Evolutionary conservation across 1,139 yeast species (phyloP), one percentile per base, ranked within the genome.

Genomic region (Geotrichum restrictum): DNA sequence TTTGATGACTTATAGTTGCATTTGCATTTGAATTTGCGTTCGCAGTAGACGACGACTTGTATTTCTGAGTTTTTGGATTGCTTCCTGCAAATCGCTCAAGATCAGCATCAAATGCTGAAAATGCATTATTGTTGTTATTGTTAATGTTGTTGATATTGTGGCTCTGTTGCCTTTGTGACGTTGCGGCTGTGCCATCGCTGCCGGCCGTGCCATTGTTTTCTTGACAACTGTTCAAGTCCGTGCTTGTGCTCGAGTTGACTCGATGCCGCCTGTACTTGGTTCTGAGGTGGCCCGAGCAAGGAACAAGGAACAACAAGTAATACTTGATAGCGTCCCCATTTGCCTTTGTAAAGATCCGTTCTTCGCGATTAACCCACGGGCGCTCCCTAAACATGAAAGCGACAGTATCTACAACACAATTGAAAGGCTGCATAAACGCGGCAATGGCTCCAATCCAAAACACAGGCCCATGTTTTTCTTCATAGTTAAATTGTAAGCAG

Each of bases 401-500:
- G 34, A 80, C 59, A 0, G 91, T 76, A 66, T 89, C 95, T 34
- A 88, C 82, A 42, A 83, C 76, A 47, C 95, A 91, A 66, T 84
- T 85, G 58, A 86, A 77, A 1, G 96, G 93, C 67, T 85, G 91
- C 77, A 84, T 81, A 60, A 83, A 83, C 0, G 95, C 86, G 11
- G 86, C 82, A 56, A 85, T 70, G 47, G 81, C 79, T 52, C 80
- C 78, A 43, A 88, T 69, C 86, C 94, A 85, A 58, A 76, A 78
- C 7, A 81, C 74, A 0, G 85, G 82, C n/a, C 48, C 47, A 22
- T 48, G 43, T 37, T 49, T 36, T 56, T 54, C 58, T 29, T 51
- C 49, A 29, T 45, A 46, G 18, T 73, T 70, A 54, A 72, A 71
- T 65, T 83, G 88, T 4, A 87, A 75, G 48, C 81, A 73, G 62